Evolutionary conservation across 1,284 basidiomycete genomes (phyloP).

Genomic region (Farysia itapuensis): DNA sequence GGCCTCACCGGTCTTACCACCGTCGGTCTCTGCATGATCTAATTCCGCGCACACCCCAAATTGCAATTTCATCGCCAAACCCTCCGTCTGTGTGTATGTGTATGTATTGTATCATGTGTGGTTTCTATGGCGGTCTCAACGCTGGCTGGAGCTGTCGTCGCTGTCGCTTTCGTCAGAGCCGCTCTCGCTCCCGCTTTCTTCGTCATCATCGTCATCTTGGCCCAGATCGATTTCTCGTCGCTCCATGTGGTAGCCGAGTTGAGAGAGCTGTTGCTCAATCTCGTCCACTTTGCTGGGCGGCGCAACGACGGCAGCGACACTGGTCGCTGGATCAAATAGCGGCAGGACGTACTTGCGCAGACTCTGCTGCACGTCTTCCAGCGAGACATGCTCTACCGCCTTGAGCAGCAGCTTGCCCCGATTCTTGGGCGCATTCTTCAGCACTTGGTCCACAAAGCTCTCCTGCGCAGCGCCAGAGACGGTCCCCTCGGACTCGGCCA

Average conservation of each 20-base stretch:
- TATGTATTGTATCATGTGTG: too few relatives aligned
- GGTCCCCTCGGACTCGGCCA: slow-evolving; percentile 79
- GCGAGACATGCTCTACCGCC: slow-evolving; percentile 68
- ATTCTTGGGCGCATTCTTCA: slow-evolving; percentile 46
- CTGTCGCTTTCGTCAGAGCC: slow-evolving; percentile 8
- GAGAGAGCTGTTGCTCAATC: slow-evolving; percentile 69
- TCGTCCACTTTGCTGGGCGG: slow-evolving; percentile 77
- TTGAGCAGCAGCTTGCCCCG: slow-evolving; percentile 42
- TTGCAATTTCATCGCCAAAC: neutral
- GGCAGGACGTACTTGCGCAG: slow-evolving; percentile 80
- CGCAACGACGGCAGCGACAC: slow-evolving; percentile 79
- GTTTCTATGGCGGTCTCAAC: too few relatives aligned
- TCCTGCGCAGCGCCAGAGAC: slow-evolving; percentile 74
- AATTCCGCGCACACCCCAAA: slow-evolving; percentile 1
- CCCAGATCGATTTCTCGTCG: slow-evolving; percentile 72
- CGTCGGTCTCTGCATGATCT: slow-evolving; percentile 44
- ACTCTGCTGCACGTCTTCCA: slow-evolving; percentile 72
- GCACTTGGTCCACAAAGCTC: slow-evolving; percentile 42
- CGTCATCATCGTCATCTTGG: slow-evolving; percentile 16
- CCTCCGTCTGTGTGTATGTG: neutral
- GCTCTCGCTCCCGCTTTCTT: slow-evolving; percentile 2
- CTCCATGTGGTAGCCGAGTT: slow-evolving; percentile 77
- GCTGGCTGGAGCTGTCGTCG: slow-evolving; percentile 6
- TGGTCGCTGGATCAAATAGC: slow-evolving; percentile 76
- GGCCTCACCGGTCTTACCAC: slow-evolving; percentile 37